These are phyloP conservation scores for Ustilago vetiveriae DNA, from an alignment of 1,284 basidiomycete species.

Conservation along the genomic window DNA sequence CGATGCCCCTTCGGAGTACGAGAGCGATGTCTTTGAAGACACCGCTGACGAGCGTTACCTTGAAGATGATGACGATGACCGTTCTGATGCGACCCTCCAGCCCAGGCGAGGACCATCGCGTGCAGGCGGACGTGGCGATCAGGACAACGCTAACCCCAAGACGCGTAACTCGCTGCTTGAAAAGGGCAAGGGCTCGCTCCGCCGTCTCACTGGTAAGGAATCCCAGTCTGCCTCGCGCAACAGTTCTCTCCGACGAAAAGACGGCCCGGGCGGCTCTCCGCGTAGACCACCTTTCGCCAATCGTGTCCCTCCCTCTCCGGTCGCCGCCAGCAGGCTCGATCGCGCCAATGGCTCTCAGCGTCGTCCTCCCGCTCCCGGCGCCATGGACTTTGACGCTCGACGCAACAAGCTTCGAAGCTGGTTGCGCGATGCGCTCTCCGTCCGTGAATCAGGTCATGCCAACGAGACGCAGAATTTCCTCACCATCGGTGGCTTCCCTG, in stretches of 20 bases:
- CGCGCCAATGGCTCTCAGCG: constrained; percentile 17
- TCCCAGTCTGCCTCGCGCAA: constrained; percentile 16
- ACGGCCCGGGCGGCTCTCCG: constrained; percentile 17
- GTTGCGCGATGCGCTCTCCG: constrained; percentile 62
- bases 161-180: constrained; percentile 21
- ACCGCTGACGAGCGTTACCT: constrained; percentile 21
- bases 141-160: constrained; percentile 6
- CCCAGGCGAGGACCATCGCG: constrained; percentile 24
- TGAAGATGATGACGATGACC: constrained; percentile 36
- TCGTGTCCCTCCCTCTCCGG: constrained; percentile 5
- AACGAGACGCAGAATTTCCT: constrained; percentile 60
- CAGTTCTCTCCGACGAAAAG: constrained; percentile 26
- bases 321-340: constrained; percentile 2
- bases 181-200: constrained; percentile 33
- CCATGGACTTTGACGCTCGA: constrained; percentile 53
- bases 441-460: constrained; percentile 59
- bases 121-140: constrained; percentile 12
- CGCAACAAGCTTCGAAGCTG: constrained; percentile 61
- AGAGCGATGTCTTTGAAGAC: constrained; percentile 36
- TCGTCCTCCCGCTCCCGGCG: constrained; percentile 29
- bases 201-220: constrained; percentile 24
- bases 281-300: constrained; percentile 2
- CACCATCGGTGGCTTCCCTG: constrained; percentile 53
- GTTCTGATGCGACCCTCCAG: constrained; percentile 34
- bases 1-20: constrained; percentile 14